A percentile compares a stretch with the other conserved stretches of the same genome.
Conservation (phyloP, 371 early-diverging fungal genomes). For the Paramicrosporidium saccamoebae region DNA sequence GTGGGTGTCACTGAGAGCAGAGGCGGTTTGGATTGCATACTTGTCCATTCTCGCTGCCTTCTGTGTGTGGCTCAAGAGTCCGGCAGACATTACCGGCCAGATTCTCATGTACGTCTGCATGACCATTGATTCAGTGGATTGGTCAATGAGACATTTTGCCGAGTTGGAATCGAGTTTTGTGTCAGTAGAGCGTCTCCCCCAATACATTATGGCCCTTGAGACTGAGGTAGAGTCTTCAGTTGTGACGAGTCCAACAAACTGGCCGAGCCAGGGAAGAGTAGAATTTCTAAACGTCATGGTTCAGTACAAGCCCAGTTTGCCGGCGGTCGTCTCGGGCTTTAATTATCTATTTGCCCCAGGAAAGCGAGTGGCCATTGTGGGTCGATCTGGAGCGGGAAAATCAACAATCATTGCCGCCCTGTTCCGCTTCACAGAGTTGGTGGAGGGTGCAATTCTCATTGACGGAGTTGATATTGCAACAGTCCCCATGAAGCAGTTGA, state of each 20-base stretch:
- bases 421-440: slow-evolving; percentile 12
- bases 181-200: slow-evolving; percentile 34
- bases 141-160: slow-evolving; percentile 8
- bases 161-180: slow-evolving; percentile 9
- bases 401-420: slow-evolving; percentile 13
- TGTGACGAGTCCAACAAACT: slow-evolving; percentile 9
- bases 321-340: slow-evolving; percentile 7
- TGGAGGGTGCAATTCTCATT: slow-evolving; percentile 11
- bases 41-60: slow-evolving; percentile 4
- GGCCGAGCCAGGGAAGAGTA: slow-evolving; percentile 35
- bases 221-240: slow-evolving; percentile 5
- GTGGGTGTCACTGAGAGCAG: not conserved
- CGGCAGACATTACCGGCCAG: not conserved
- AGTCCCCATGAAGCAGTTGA: too few relatives aligned
- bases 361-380: slow-evolving; percentile 12
- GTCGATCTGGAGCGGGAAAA: slow-evolving; percentile 21
- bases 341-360: slow-evolving; percentile 6
- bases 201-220: slow-evolving; percentile 19
- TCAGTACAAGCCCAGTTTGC: slow-evolving; percentile 13
- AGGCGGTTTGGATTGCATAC: slow-evolving; percentile 1
- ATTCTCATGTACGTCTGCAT: not conserved
- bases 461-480: slow-evolving; percentile 20
- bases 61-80: slow-evolving; percentile 3
- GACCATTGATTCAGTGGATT: too few relatives aligned
- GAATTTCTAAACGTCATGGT: slow-evolving; percentile 18